Evolutionary conservation across 176 grass and related monocot genomes (phyloP).

Genomic region (Rhynchospora breviuscula): DNA sequence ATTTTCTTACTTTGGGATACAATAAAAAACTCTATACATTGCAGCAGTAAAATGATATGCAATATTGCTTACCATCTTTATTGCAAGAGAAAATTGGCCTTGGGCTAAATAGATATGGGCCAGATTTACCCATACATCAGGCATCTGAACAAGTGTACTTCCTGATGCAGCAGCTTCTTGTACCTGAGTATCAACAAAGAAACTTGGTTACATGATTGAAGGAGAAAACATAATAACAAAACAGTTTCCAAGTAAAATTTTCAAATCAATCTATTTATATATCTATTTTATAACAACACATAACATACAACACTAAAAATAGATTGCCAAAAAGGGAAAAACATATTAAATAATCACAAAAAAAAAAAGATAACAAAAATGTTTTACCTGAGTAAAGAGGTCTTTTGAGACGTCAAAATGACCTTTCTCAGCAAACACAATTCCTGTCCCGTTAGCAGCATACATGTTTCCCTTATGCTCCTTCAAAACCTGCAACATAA

Average conservation of each 20-base stretch:
- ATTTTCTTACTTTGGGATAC: neutral
- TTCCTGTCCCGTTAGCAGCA: conserved; percentile 90
- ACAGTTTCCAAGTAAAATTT: neutral
- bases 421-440: conserved; percentile 84
- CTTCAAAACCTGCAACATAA: conserved; percentile 54
- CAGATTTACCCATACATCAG: conserved; percentile 96
- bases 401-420: conserved; percentile 94
- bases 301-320: conserved; percentile 21
- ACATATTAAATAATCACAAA: conserved; percentile 13
- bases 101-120: conserved; percentile 95
- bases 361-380: neutral
- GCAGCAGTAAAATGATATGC: conserved; percentile 1
- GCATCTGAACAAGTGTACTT: conserved; percentile 87
- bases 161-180: conserved; percentile 95
- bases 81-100: conserved; percentile 83
- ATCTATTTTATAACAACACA: neutral
- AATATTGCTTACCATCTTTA: conserved; percentile 58
- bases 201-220: neutral
- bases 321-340: conserved; percentile 7
- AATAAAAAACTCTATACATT: neutral
- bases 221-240: neutral
- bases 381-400: conserved; percentile 82
- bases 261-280: neutral
- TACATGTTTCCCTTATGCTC: conserved; percentile 75
- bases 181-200: conserved; percentile 38